A percentile compares a stretch with the other conserved stretches of the same genome.
Conservation (phyloP, 352 stramenopile species). For the Pythium oligandrum region DNA sequence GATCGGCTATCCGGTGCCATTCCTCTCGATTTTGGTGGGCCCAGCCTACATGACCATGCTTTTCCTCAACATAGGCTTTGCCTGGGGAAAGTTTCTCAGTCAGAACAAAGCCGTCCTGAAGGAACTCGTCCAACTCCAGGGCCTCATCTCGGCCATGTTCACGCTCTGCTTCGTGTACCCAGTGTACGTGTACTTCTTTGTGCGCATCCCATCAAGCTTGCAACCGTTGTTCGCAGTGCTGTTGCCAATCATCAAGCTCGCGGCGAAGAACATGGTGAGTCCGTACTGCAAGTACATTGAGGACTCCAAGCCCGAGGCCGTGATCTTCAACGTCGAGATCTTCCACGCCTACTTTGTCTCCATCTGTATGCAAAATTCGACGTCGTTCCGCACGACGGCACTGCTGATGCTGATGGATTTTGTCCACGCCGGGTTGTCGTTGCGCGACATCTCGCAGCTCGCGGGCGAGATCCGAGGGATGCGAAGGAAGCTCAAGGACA, state of each 20-base stretch:
- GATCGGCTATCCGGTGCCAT: conserved; percentile 11
- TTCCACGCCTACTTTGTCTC: conserved; percentile 21
- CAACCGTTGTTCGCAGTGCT: conserved; percentile 16
- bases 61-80: too few species aligned
- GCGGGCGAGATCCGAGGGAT: neutral
- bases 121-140: too few species aligned
- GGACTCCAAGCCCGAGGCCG: conserved; percentile 19
- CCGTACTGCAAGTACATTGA: conserved; percentile 9
- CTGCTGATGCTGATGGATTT: conserved; percentile 8
- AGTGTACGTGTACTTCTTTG: conserved; percentile 16
- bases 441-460: conserved; percentile 6
- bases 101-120: too few species aligned
- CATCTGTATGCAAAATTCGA: conserved; percentile 13
- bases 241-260: conserved; percentile 38
- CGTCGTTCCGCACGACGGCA: conserved; percentile 2
- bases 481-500: neutral
- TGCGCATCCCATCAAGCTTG: neutral
- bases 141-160: conserved; percentile 1
- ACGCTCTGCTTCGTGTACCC: conserved; percentile 10
- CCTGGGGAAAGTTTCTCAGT: too few species aligned
- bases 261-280: conserved; percentile 32
- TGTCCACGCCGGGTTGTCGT: conserved; percentile 1
- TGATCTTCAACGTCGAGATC: conserved; percentile 21
- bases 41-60: too few species aligned
- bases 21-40: too few species aligned